Evolutionary conservation across 1,284 basidiomycete species (phyloP), one percentile per base, ranked within the genome.

Genomic region (Cystobasidiaceae sp.): DNA sequence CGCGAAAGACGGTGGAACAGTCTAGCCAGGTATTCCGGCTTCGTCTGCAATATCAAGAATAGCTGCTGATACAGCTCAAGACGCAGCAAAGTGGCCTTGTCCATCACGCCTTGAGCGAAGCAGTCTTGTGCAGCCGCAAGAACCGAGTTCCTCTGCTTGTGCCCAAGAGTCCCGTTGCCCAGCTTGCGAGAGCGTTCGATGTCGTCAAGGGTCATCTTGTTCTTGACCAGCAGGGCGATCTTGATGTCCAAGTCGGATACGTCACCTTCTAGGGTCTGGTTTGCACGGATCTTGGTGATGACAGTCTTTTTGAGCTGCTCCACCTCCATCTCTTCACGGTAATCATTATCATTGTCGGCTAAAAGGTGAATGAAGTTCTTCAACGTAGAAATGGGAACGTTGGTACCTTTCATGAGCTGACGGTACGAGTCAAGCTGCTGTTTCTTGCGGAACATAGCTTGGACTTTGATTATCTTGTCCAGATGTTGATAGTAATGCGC

Each of bases 341-440:
- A 98, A 77, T 99, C 96, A 33, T 86, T 85, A 75, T 98, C 94
- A 17, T 92, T 96, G 77, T 98, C 93, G 75, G 97, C 92, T 51
- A 98, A 83, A 27, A 99, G 83, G 78, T 97, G 94, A 49, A 97
- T 93, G 76, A 97, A 98, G 77, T 96, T 96, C 81, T 97, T 97
- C 81, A 99, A 93, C 2, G 96, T 97, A 50, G 88, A 86, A 50
- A 98, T 89, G 37, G 89, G 89, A 68, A 98, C 94, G 71, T 94
- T 93, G 67, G 85, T 90, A 41, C 93, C 94, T 69, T 94, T 80
- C n/a, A 92, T 92, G 48, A 99, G 83, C 72, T 93, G 90, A 30
- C 89, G 85, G 74, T 97, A 99, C 78, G 96, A 93, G 75, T 93
- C 89, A 28, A 93, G 85, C 41, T 92, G 94, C 73, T 93, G 90